Evolutionary conservation across 257 asterid genomes (phyloP), one percentile per base, ranked within the genome.

Genomic region (Penstemon davidsonii): DNA sequence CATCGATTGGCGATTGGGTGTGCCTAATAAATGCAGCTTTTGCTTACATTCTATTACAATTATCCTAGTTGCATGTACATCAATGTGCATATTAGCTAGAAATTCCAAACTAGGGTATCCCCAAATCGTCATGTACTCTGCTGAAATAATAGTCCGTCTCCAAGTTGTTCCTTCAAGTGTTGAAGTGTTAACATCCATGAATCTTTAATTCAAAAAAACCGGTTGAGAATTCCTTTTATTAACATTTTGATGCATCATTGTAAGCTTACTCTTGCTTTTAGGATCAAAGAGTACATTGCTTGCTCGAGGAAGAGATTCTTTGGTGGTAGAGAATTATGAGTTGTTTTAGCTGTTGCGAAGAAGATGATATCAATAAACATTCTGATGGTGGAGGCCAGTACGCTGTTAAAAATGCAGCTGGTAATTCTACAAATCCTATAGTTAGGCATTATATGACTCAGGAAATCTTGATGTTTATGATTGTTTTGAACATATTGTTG

Each of bases 291-390:
- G 74, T 55, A 47, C 61, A 52, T 25, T 55, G 15, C 37, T 67
- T 66, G 41, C 4, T 8, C 36, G 25, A 59, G 65, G 49, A 49
- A 63, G 49, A 42, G 40, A 51, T 55, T 72, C 69, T 12, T 68
- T 64, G 25, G 68, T 51, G 68, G 51, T 67, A 74, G 66, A 66
- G 57, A 66, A 45, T 33, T 62, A 88, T 89, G 96, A 79, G 95
- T 78, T 87, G 95, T 75, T 85, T 87, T 76, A 15, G 87, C 78
- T 89, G 96, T 72, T 89, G 90, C 62, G 84, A 70, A 59, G 89
- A 87, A 36, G 87, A 79, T 75, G 95, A 89, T 59, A 64, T 76
- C 80, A 70, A 69, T 41, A 85, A 76, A 80, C 77, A 81, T 49
- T 25, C 86, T 68, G 86, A 89, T 68, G 90, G 82, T 60, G 96